Conservation (phyloP, 306 rosid genomes). For the Corylus americana region DNA sequence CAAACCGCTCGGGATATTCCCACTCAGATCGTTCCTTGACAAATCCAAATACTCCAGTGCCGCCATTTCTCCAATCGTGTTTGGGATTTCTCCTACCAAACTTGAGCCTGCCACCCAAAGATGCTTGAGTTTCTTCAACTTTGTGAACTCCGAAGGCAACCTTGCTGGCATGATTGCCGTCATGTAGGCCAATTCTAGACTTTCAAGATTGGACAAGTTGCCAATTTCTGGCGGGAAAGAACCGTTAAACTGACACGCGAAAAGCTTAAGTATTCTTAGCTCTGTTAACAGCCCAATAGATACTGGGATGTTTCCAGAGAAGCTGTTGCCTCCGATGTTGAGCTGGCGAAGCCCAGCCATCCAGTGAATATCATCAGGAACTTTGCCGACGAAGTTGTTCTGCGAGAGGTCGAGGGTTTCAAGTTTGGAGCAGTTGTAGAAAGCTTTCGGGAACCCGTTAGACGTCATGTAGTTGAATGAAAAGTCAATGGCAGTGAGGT, state of each 20-base stretch:
- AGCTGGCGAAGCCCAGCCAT: constrained; percentile 42
- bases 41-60: constrained; percentile 53
- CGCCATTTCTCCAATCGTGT: constrained; percentile 48
- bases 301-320: constrained; percentile 59
- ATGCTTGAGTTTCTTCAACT: constrained; percentile 41
- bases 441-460: constrained; percentile 50
- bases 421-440: constrained; percentile 56
- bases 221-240: constrained; percentile 35
- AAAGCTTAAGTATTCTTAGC: not conserved
- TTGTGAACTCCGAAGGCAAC: constrained; percentile 42
- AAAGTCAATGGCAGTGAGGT: constrained; percentile 55
- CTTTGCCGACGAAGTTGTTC: constrained; percentile 50
- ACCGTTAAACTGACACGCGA: no score
- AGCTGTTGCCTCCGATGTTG: constrained; percentile 42
- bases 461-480: constrained; percentile 27
- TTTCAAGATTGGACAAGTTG: constrained; percentile 54
- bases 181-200: constrained; percentile 31
- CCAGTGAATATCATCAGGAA: constrained; percentile 50
- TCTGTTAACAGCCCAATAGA: constrained; percentile 46
- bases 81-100: constrained; percentile 57
- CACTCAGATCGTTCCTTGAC: constrained; percentile 35
- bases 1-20: constrained; percentile 53
- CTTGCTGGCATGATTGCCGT: constrained; percentile 20
- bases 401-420: constrained; percentile 41
- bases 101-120: constrained; percentile 36